Conservation (phyloP, 371 early-diverging fungal genomes). For the Sporodiniella umbellata region DNA sequence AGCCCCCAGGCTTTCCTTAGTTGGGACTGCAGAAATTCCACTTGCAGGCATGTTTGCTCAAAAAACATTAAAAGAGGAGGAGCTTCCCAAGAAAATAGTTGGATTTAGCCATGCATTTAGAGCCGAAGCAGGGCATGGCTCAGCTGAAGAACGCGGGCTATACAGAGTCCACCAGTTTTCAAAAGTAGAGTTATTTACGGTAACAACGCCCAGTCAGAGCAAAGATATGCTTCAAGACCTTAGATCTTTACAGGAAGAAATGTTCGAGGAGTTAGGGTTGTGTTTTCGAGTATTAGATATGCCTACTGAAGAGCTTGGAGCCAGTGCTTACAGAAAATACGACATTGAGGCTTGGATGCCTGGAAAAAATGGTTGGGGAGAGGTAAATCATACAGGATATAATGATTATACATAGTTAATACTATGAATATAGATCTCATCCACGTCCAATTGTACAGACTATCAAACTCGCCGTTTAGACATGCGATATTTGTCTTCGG, state of each 20-base stretch:
- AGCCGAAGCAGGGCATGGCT: slow-evolving; percentile 86
- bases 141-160: slow-evolving; percentile 80
- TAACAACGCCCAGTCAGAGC: slow-evolving; percentile 67
- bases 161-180: slow-evolving; percentile 95
- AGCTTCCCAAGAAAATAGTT: slow-evolving; percentile 69
- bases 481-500: slow-evolving; percentile 51
- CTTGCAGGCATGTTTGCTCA: slow-evolving; percentile 82
- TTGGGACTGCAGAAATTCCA: slow-evolving; percentile 93
- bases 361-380: slow-evolving; percentile 85
- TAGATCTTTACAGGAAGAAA: slow-evolving; percentile 64
- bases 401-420: no score
- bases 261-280: slow-evolving; percentile 79
- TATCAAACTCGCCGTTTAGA: slow-evolving; percentile 77
- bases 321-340: slow-evolving; percentile 87
- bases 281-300: slow-evolving; percentile 87
- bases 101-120: slow-evolving; percentile 86
- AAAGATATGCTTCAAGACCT: slow-evolving; percentile 71
- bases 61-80: slow-evolving; percentile 50
- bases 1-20: slow-evolving; percentile 56
- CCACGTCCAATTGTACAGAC: slow-evolving; percentile 88
- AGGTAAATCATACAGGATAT: slow-evolving; percentile 41
- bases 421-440: slow-evolving; percentile 52
- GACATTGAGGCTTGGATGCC: slow-evolving; percentile 98
- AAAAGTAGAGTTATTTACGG: slow-evolving; percentile 89
- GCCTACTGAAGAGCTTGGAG: slow-evolving; percentile 92